These are phyloP conservation scores for Sanghuangporus weigelae DNA, from an alignment of 1,284 basidiomycete genomes.

Conservation along the genomic window DNA sequence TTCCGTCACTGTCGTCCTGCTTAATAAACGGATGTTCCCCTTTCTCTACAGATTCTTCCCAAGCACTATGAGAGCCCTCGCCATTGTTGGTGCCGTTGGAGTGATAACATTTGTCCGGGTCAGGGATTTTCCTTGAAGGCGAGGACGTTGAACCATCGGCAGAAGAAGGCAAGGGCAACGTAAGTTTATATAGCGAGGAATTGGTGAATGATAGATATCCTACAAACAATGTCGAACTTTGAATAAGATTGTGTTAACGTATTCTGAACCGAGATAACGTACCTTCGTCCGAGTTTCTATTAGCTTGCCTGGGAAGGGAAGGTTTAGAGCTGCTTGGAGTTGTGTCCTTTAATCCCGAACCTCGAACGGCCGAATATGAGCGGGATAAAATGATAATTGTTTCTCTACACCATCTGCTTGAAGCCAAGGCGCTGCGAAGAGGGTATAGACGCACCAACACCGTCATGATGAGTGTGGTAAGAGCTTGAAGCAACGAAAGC, in stretches of 20 bases:
- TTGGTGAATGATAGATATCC: conserved; percentile 18
- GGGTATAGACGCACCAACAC: background rate
- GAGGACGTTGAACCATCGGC: background rate
- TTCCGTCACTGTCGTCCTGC: background rate
- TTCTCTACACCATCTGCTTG: background rate
- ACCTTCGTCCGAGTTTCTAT: conserved; percentile 6
- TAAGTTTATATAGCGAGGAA: conserved; percentile 17
- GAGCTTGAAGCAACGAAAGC: background rate
- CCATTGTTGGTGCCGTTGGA: background rate
- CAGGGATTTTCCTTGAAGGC: background rate
- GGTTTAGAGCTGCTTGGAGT: conserved; percentile 5
- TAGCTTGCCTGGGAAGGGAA: background rate
- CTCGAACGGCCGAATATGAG: background rate
- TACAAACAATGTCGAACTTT: background rate
- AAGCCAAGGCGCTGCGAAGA: background rate
- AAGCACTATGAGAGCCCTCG: background rate
- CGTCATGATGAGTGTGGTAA: background rate
- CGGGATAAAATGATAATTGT: background rate
- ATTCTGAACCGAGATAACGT: background rate
- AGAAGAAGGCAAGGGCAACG: conserved; percentile 10
- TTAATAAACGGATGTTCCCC: background rate
- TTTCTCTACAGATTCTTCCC: conserved; percentile 10
- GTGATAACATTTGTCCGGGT: background rate
- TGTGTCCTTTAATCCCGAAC: conserved; percentile 2
- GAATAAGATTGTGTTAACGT: background rate